These are phyloP conservation scores for Castanospermum australe DNA, from an alignment of 306 rosid genomes.

Conservation along the genomic window DNA sequence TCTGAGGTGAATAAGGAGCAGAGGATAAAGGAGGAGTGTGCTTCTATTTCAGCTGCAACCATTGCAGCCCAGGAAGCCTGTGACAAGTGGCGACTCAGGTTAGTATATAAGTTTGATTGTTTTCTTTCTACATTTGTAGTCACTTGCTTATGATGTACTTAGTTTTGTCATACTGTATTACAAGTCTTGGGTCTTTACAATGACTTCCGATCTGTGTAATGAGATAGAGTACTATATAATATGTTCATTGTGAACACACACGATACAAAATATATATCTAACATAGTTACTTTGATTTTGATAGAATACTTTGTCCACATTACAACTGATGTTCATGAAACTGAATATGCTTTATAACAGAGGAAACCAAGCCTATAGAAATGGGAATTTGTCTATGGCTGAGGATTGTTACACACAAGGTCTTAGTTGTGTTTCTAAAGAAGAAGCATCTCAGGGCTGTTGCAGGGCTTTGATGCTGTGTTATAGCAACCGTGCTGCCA, in stretches of 20 bases:
- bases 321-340: conserved; percentile 9
- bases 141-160: conserved; percentile 13
- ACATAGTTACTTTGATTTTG: no score
- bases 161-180: conserved; percentile 10
- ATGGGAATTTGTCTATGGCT: conserved; percentile 76
- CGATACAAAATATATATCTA: conserved; percentile 17
- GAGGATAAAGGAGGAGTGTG: conserved; percentile 46
- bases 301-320: conserved; percentile 21
- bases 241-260: neutral
- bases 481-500: conserved; percentile 98
- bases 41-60: conserved; percentile 44
- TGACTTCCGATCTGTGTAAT: conserved; percentile 15
- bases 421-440: conserved; percentile 56
- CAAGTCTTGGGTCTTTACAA: neutral
- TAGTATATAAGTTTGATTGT: conserved; percentile 30
- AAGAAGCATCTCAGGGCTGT: conserved; percentile 70
- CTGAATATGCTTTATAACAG: conserved; percentile 53
- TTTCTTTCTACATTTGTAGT: conserved; percentile 7
- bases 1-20: conserved; percentile 43
- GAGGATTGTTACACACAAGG: conserved; percentile 87
- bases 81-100: conserved; percentile 96
- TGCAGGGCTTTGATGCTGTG: conserved; percentile 90
- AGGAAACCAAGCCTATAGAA: conserved; percentile 90
- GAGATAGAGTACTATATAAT: conserved; percentile 7
- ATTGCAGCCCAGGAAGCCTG: conserved; percentile 79